Base-by-base conservation (phyloP, 164 flowering plant genomes). In the Warburgia ugandensis region DNA sequence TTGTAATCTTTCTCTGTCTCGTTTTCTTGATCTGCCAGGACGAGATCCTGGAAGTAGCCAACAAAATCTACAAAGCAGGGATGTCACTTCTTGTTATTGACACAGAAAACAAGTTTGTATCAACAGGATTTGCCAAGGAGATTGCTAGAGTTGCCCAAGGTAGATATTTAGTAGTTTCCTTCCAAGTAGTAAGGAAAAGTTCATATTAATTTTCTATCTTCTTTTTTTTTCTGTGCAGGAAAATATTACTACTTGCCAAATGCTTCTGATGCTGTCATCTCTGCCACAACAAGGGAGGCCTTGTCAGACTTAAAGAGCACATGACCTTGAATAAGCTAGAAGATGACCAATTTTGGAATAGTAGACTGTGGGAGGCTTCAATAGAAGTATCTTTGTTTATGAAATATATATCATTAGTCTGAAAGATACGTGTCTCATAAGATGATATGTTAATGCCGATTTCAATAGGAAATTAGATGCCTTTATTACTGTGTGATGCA, bases 61-160 rank as follows among this genome's bases (percentile, higher is more conserved):
- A 85, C 28, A 92, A 92, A 60, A 85, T 92, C 51, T 87, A 73
- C 77, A 92, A 81, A 68, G 73, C 98, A 30, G 95, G 96, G 59
- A 87, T 87, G 96, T 92, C 98, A 30, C 88, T 87, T 44, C 88
- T 92, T 17, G 94, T 92, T 36, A 92, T 92, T 3, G 96, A 92
- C 66, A 92, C 96, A 4, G 98, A 92, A 65, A 92, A 92, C 69
- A 87, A 87, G 71, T 92, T 92, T 58, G 94, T 92, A 25, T 92
- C 96, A 13, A 87, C 96, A 19, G 98, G 98, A 32, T 92, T 92
- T 64, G 98, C 98, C 30, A 92, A 87, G 68, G 96, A 92, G 67
- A 77, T 92, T 31, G 96, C 98, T 0, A 78, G 96, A 80, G 82
- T 87, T 33, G 88, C 98, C 38, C 98, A 85, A 83, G 96, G 98